Percentiles rank a stretch among this genome's conserved stretches.
Conservation (phyloP, 2,329 filamentous ascomycete species). For the Fusarium sp. region DNA sequence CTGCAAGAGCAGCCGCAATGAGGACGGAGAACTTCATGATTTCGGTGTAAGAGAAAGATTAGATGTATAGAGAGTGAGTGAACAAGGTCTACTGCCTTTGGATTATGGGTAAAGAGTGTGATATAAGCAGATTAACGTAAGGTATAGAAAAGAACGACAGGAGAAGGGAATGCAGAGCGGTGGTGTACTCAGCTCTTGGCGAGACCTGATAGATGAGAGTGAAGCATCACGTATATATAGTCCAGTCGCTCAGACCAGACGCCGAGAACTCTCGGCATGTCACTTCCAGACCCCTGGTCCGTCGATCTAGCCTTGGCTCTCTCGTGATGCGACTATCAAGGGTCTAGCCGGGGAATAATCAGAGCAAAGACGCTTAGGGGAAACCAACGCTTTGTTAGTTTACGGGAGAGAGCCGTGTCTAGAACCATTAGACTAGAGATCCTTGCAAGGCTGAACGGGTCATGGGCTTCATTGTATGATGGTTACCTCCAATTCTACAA, state of each 20-base stretch:
- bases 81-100: conserved; percentile 12
- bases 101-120: conserved; percentile 7
- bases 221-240: conserved; percentile 20
- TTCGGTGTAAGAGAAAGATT: neutral
- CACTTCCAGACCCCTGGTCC: conserved; percentile 28
- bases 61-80: conserved; percentile 1
- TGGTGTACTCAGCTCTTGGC: conserved; percentile 4
- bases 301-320: conserved; percentile 3
- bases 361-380: conserved; percentile 6
- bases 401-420: conserved; percentile 20
- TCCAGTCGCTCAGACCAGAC: conserved; percentile 3
- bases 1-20: conserved; percentile 37
- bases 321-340: conserved; percentile 9
- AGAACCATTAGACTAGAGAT: conserved; percentile 10
- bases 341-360: conserved; percentile 7
- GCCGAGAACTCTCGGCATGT: conserved; percentile 35
- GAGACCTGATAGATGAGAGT: neutral
- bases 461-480: conserved; percentile 10
- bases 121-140: conserved; percentile 14
- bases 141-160: conserved; percentile 16
- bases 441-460: conserved; percentile 4
- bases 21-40: conserved; percentile 46
- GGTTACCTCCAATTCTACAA: conserved; percentile 1
- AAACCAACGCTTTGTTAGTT: conserved; percentile 16
- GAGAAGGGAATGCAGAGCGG: conserved; percentile 20